A percentile compares a stretch with the other conserved stretches of the same genome.
phyloP scores from a whole-genome alignment of 2,329 filamentous ascomycete genomes.

The Claviceps purpurea region DNA sequence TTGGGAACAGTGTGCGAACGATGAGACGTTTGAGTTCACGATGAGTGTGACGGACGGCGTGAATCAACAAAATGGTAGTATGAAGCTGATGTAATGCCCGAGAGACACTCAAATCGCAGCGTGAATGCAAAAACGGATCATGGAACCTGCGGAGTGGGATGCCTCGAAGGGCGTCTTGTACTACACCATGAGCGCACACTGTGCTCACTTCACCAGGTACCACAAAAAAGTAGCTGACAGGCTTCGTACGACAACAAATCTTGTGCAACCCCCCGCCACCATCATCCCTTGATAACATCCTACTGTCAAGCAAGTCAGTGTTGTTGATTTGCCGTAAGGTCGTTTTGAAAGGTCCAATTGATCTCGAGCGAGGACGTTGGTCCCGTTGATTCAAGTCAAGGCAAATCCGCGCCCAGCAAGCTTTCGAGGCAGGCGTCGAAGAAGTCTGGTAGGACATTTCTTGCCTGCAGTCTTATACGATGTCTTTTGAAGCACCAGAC shows the following conservation, averaged over 20 bases:
- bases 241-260: not conserved
- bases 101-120: no score
- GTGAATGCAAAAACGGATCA: no score
- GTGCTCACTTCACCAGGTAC: not conserved
- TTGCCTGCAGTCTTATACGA: slow-evolving; percentile 1
- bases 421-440: not conserved
- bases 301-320: not conserved
- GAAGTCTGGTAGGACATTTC: not conserved
- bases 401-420: not conserved
- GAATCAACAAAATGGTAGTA: not conserved
- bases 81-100: not conserved
- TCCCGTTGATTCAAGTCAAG: not conserved
- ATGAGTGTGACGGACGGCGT: not conserved
- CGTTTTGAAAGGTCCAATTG: not conserved
- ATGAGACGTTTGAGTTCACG: not conserved
- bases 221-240: slow-evolving; percentile 1
- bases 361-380: not conserved
- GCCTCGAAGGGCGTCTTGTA: not conserved
- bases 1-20: slow-evolving; percentile 5
- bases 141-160: no score
- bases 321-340: not conserved
- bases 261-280: not conserved
- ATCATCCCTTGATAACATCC: not conserved
- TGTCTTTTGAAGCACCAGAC: slow-evolving; percentile 12
- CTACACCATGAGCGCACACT: slow-evolving; percentile 3